phyloP scores from a whole-genome alignment of 495 filamentous ascomycete species.

The Ascobolus immersus region DNA sequence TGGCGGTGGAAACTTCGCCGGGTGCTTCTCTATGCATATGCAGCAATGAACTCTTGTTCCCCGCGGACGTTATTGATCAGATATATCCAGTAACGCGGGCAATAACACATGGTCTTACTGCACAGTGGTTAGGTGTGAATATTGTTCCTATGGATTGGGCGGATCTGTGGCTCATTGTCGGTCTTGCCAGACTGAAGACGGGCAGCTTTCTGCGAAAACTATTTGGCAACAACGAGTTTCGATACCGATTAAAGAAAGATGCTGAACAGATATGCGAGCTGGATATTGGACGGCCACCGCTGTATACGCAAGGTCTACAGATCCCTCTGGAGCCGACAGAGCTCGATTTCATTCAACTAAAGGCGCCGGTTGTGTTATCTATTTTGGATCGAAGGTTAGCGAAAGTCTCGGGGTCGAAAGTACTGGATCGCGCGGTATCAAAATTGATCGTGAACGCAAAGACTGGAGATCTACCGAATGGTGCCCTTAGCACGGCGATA shows the following conservation, averaged over 20 bases:
- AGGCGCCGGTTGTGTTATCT: slow-evolving; percentile 74
- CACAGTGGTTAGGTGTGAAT: slow-evolving; percentile 78
- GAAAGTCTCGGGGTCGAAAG: slow-evolving; percentile 61
- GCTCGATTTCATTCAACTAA: slow-evolving; percentile 69
- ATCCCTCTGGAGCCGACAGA: slow-evolving; percentile 59
- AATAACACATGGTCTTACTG: slow-evolving; percentile 62
- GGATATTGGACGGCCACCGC: slow-evolving; percentile 58
- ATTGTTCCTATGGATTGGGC: slow-evolving; percentile 51
- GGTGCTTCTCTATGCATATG: slow-evolving; percentile 68
- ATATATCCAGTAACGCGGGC: slow-evolving; percentile 51
- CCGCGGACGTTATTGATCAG: slow-evolving; percentile 53
- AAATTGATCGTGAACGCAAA: slow-evolving; percentile 58
- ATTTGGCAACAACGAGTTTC: slow-evolving; percentile 81
- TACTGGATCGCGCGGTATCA: slow-evolving; percentile 61
- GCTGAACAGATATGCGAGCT: slow-evolving; percentile 56
- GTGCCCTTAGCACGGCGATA: slow-evolving; percentile 40
- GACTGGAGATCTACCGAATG: slow-evolving; percentile 46
- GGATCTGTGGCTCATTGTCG: slow-evolving; percentile 84
- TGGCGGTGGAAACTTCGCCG: slow-evolving; percentile 40
- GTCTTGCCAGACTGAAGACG: slow-evolving; percentile 78
- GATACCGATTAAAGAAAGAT: slow-evolving; percentile 68
- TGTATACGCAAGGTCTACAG: slow-evolving; percentile 52
- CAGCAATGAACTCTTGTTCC: slow-evolving; percentile 62
- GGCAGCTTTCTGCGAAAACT: slow-evolving; percentile 70
- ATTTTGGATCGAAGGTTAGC: slow-evolving; percentile 74